Evolutionary conservation across 192 early-diverging fungal species (phyloP).

Genomic region (Backusella circina): DNA sequence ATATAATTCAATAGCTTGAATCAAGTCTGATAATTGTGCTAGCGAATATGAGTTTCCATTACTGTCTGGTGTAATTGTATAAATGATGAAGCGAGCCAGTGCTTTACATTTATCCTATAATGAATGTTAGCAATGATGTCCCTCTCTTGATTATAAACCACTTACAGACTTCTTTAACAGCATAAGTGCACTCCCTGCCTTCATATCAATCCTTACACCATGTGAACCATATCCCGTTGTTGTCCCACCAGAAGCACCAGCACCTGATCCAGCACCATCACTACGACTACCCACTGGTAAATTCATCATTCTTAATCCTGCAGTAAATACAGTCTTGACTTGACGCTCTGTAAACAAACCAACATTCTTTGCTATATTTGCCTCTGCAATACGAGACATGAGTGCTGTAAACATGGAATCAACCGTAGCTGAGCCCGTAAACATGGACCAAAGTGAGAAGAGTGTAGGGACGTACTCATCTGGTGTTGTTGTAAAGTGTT

Average conservation of each 20-base stretch:
- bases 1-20: slow-evolving; percentile 85
- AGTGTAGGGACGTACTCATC: slow-evolving; percentile 75
- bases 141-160: not conserved
- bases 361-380: slow-evolving; percentile 38
- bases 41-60: slow-evolving; percentile 32
- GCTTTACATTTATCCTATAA: slow-evolving; percentile 48
- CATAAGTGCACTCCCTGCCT: slow-evolving; percentile 33
- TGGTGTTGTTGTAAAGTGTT: slow-evolving; percentile 32
- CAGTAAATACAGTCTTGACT: slow-evolving; percentile 54
- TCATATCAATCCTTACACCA: slow-evolving; percentile 36
- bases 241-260: slow-evolving; percentile 44
- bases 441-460: slow-evolving; percentile 80
- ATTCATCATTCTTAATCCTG: slow-evolving; percentile 43
- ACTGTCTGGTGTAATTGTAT: slow-evolving; percentile 60
- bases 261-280: slow-evolving; percentile 39
- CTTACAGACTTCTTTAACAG: slow-evolving; percentile 32
- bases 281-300: slow-evolving; percentile 51
- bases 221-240: slow-evolving; percentile 36
- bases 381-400: slow-evolving; percentile 62
- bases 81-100: slow-evolving; percentile 78
- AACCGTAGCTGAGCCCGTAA: slow-evolving; percentile 52
- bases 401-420: slow-evolving; percentile 72
- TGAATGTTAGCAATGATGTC: not conserved
- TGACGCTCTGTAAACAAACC: slow-evolving; percentile 61
- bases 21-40: slow-evolving; percentile 67